Conservation (phyloP, 768 basidiomycete species). For the Cyathus striatus region DNA sequence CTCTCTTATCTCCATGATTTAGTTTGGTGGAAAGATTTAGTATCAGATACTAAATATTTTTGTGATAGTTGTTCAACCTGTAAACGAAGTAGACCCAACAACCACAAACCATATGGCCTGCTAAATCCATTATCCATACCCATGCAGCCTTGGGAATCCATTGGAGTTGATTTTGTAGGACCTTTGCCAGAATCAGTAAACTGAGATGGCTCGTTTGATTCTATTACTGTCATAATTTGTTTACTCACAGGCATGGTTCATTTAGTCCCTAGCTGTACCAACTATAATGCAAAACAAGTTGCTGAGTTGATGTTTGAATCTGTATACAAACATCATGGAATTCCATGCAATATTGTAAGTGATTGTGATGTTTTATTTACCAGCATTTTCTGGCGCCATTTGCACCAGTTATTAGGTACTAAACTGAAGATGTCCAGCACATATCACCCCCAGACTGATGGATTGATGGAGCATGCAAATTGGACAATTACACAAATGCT, state of each 20-base stretch:
- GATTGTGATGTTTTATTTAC: background rate
- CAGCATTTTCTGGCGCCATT: background rate
- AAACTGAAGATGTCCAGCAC: background rate
- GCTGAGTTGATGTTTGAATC: background rate
- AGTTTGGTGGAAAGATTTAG: too few species aligned
- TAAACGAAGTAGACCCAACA: background rate
- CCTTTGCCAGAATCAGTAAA: constrained; percentile 1
- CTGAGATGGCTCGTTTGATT: background rate
- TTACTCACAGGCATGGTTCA: background rate
- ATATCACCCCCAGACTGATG: background rate
- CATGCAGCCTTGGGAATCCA: background rate
- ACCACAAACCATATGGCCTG: background rate
- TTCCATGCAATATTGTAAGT: background rate
- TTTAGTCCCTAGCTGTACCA: background rate
- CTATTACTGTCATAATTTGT: constrained; percentile 1
- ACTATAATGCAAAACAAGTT: background rate
- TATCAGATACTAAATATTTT: too few species aligned
- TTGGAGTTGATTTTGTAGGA: constrained; percentile 2
- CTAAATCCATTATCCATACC: background rate
- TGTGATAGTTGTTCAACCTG: too few species aligned
- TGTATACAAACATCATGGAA: background rate
- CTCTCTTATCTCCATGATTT: too few species aligned
- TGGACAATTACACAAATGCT: background rate
- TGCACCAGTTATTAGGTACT: background rate
- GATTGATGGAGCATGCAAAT: background rate